A percentile compares a stretch with the other conserved stretches of the same genome.
Evolutionary conservation across 2,329 filamentous ascomycete genomes (phyloP).

Genomic region (Colletotrichum echinochloae): DNA sequence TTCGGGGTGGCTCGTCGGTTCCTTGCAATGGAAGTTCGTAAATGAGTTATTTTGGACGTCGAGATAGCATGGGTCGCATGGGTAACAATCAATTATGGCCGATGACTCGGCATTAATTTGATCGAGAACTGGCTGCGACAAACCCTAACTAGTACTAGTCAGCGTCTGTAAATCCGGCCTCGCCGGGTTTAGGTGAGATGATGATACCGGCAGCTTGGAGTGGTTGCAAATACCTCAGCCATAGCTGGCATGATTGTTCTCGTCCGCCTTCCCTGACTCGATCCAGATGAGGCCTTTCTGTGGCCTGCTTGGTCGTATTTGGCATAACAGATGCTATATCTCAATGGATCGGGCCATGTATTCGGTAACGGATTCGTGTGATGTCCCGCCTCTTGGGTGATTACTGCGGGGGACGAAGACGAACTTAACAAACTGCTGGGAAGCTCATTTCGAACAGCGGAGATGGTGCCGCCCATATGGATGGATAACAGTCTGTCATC

Average conservation of each 20-base stretch:
- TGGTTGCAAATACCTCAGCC: not conserved
- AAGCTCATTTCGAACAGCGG: not conserved
- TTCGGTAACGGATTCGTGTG: too few relatives aligned
- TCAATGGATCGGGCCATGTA: too few relatives aligned
- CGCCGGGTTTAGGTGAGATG: not conserved
- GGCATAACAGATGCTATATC: too few relatives aligned
- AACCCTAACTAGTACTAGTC: not conserved
- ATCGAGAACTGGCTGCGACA: too few relatives aligned
- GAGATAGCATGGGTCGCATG: too few relatives aligned
- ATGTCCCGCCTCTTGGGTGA: too few relatives aligned
- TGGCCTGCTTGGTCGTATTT: not conserved
- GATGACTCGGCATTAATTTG: not conserved
- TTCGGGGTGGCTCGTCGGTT: not conserved
- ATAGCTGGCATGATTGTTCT: not conserved
- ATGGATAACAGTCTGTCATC: not conserved
- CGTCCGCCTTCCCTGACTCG: not conserved
- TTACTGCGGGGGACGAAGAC: too few relatives aligned
- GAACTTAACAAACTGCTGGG: too few relatives aligned
- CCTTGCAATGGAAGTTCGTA: too few relatives aligned
- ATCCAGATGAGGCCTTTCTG: not conserved
- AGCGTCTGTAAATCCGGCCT: not conserved
- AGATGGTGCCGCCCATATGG: not conserved
- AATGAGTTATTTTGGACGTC: too few relatives aligned
- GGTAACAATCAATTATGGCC: not conserved
- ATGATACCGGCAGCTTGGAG: not conserved